A percentile compares a stretch with the other conserved stretches of the same genome.
phyloP scores from a whole-genome alignment of 208 protist species.

The Trypanosoma congolense region DNA sequence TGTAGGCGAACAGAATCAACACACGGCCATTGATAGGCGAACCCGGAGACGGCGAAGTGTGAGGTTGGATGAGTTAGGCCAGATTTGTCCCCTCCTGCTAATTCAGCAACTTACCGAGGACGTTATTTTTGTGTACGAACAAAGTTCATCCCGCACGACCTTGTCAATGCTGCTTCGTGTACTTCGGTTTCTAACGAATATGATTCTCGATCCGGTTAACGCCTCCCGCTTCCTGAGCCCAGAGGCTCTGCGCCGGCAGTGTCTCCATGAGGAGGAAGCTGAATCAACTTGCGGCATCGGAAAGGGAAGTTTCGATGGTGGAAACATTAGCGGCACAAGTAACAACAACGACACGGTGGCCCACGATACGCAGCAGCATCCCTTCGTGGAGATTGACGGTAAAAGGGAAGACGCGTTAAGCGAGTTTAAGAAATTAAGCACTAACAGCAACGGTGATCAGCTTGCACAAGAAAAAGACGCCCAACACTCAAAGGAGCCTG shows the following conservation, averaged over 20 bases:
- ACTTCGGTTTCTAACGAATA: slow-evolving; percentile 67
- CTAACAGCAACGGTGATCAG: neutral
- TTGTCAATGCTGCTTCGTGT: slow-evolving; percentile 62
- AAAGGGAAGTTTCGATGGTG: neutral
- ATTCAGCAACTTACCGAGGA: slow-evolving; percentile 76
- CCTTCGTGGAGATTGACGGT: no score
- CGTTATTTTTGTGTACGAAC: slow-evolving; percentile 75
- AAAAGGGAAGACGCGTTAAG: no score
- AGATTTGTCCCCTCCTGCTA: slow-evolving; percentile 56
- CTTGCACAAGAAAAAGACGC: neutral
- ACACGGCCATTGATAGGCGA: slow-evolving; percentile 23
- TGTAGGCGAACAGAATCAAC: slow-evolving; percentile 21
- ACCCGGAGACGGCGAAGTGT: neutral
- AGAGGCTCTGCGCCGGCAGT: slow-evolving; percentile 54
- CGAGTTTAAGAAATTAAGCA: no score
- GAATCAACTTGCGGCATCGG: neutral
- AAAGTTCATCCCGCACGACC: slow-evolving; percentile 51
- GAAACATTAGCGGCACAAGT: no score
- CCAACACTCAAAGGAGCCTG: neutral
- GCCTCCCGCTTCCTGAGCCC: slow-evolving; percentile 62
- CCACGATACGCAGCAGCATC: no score
- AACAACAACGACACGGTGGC: neutral
- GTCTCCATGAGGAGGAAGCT: slow-evolving; percentile 18
- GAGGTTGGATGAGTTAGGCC: slow-evolving; percentile 15
- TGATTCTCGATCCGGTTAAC: slow-evolving; percentile 64